Conservation (phyloP, 2,329 filamentous ascomycete genomes). For the Bimuria novae-zelandiae region DNA sequence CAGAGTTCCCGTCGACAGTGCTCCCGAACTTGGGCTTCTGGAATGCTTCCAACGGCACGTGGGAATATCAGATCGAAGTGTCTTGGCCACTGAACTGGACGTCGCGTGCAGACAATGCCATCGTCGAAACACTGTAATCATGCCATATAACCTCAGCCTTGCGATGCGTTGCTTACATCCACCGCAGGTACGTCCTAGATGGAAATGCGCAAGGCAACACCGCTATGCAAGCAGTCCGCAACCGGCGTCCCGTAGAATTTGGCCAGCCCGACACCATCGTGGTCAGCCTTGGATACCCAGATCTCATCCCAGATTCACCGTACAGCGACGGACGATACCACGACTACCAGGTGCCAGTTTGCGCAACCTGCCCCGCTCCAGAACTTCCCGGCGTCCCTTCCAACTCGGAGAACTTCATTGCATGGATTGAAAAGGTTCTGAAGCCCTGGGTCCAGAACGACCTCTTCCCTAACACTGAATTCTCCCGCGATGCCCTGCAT, state of each 20-base stretch:
- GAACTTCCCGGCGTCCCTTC: conserved; percentile 43
- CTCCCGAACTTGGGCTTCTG: conserved; percentile 37
- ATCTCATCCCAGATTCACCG: conserved; percentile 35
- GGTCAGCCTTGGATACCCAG: conserved; percentile 38
- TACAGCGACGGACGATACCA: conserved; percentile 31
- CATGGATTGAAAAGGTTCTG: conserved; percentile 50
- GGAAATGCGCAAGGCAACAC: conserved; percentile 36
- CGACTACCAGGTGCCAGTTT: conserved; percentile 40
- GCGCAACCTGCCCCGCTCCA: conserved; percentile 31
- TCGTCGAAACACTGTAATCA: conserved; percentile 39
- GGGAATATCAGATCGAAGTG: conserved; percentile 42
- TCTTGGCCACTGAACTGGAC: conserved; percentile 42
- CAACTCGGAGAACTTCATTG: conserved; percentile 53
- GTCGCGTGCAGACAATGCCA: conserved; percentile 23
- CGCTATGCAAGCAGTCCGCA: conserved; percentile 36
- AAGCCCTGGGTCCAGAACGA: conserved; percentile 39
- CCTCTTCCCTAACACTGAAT: conserved; percentile 37
- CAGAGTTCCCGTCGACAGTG: conserved; percentile 27
- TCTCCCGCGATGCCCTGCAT: conserved; percentile 51
- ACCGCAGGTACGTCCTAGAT: conserved; percentile 37
- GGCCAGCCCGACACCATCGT: conserved; percentile 36
- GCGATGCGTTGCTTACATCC: background rate
- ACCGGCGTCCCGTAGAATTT: conserved; percentile 37
- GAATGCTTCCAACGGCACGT: conserved; percentile 39
- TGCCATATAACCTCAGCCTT: background rate